Percentiles rank a stretch among this genome's conserved stretches.
Evolutionary conservation across 345 rosid genomes (phyloP).

Genomic region (Psidium guajava): DNA sequence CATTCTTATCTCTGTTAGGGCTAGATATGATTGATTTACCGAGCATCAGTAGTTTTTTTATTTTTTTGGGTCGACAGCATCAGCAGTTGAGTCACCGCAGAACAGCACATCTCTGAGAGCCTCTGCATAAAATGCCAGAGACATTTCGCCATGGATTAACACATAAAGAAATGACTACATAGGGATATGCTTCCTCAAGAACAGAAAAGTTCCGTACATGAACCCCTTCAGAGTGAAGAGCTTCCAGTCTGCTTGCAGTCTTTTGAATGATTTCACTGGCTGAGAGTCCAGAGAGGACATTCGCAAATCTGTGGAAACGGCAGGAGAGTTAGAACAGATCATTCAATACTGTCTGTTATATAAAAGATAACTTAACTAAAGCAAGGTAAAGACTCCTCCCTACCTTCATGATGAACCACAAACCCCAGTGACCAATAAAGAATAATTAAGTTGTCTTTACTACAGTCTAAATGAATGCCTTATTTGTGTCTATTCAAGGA

Average conservation of each 20-base stretch:
- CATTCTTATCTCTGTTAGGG: slow-evolving; percentile 55
- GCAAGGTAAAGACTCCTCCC: neutral
- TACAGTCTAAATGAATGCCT: neutral
- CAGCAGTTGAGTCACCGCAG: slow-evolving; percentile 76
- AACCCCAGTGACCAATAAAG: neutral
- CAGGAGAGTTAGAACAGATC: neutral
- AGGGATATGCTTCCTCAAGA: neutral
- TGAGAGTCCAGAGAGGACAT: slow-evolving; percentile 51
- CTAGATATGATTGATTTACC: slow-evolving; percentile 72
- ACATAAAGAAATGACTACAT: neutral
- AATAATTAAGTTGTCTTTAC: neutral
- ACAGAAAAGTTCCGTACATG: slow-evolving; percentile 47
- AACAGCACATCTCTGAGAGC: slow-evolving; percentile 90
- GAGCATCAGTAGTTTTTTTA: slow-evolving; percentile 63
- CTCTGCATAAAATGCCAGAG: slow-evolving; percentile 43
- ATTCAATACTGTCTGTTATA: neutral
- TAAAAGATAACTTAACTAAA: neutral
- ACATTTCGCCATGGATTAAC: neutral
- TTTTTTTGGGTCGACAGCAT: no score
- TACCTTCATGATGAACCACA: neutral
- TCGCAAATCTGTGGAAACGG: slow-evolving; percentile 55
- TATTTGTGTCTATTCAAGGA: neutral
- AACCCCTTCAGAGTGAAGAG: slow-evolving; percentile 94
- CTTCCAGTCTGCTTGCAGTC: slow-evolving; percentile 80
- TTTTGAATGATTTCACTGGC: slow-evolving; percentile 68